Evolutionary conservation across 768 basidiomycete species (phyloP).

Genomic region (Chalciporus sphaerocephalus): DNA sequence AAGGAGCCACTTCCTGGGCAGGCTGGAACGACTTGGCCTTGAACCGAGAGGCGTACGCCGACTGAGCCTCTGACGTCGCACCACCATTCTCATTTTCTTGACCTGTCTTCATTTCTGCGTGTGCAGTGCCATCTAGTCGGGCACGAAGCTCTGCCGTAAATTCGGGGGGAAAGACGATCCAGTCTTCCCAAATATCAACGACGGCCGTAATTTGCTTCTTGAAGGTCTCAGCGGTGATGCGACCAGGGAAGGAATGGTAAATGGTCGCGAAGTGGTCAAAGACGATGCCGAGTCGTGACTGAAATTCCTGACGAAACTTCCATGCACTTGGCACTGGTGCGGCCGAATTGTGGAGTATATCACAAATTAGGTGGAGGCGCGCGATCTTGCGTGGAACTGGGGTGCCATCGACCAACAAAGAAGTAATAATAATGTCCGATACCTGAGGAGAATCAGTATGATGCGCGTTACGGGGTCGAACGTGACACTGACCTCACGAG

Average conservation of each 20-base stretch:
- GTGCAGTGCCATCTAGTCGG: slow-evolving; percentile 63
- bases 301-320: slow-evolving; percentile 96
- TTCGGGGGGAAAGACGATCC: slow-evolving; percentile 93
- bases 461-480: neutral
- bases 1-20: slow-evolving; percentile 42
- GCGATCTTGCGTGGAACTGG: slow-evolving; percentile 97
- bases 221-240: slow-evolving; percentile 95
- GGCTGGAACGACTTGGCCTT: slow-evolving; percentile 76
- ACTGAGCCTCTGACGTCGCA: slow-evolving; percentile 23
- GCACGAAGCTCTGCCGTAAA: slow-evolving; percentile 69
- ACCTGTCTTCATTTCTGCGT: slow-evolving; percentile 26
- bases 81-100: slow-evolving; percentile 23
- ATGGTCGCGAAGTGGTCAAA: slow-evolving; percentile 95
- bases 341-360: slow-evolving; percentile 96
- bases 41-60: slow-evolving; percentile 56
- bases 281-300: slow-evolving; percentile 83
- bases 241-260: slow-evolving; percentile 92
- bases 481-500: slow-evolving; percentile 64
- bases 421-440: slow-evolving; percentile 84
- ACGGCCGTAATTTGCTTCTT: slow-evolving; percentile 87
- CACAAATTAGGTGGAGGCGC: slow-evolving; percentile 91
- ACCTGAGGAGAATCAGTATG: slow-evolving; percentile 47
- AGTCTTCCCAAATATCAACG: slow-evolving; percentile 96
- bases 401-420: slow-evolving; percentile 85
- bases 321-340: slow-evolving; percentile 92